Conservation (phyloP, 805 yeast genomes). For the Monosporozyma aquatica region DNA sequence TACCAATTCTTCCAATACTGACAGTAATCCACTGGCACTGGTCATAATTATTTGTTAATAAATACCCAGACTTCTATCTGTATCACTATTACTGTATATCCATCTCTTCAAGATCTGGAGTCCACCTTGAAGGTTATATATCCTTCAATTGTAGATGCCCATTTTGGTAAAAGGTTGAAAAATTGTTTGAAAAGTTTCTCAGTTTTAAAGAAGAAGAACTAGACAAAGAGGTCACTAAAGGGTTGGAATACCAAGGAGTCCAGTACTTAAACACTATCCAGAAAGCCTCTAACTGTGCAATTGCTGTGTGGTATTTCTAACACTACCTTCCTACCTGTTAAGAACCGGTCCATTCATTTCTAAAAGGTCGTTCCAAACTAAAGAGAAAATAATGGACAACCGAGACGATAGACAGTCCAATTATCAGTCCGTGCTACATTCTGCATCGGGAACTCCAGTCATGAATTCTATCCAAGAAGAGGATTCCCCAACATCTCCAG, state of each 20-base stretch:
- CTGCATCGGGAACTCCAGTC: conserved; percentile 13
- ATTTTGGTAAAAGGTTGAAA: too few relatives aligned
- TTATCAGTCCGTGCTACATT: conserved; percentile 2
- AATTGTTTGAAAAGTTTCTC: too few relatives aligned
- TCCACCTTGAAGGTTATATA: too few relatives aligned
- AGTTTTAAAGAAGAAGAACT: too few relatives aligned
- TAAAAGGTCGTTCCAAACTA: neutral
- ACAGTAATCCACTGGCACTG: conserved; percentile 3
- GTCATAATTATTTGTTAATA: neutral
- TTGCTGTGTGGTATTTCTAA: neutral
- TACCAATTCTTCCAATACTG: conserved; percentile 5
- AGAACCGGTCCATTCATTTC: neutral
- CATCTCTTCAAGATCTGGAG: too few relatives aligned
- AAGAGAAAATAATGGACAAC: conserved; percentile 3
- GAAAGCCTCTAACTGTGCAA: too few relatives aligned
- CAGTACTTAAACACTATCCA: too few relatives aligned
- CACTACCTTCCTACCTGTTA: neutral
- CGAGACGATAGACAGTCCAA: conserved; percentile 3
- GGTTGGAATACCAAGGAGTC: too few relatives aligned
- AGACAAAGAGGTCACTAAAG: too few relatives aligned
- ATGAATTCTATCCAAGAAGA: conserved; percentile 26
- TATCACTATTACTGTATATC: too few relatives aligned
- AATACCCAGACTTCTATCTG: neutral
- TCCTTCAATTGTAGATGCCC: too few relatives aligned
- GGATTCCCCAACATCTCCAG: conserved; percentile 15